Conservation (phyloP, 257 asterid genomes). For the Plantago major region DNA sequence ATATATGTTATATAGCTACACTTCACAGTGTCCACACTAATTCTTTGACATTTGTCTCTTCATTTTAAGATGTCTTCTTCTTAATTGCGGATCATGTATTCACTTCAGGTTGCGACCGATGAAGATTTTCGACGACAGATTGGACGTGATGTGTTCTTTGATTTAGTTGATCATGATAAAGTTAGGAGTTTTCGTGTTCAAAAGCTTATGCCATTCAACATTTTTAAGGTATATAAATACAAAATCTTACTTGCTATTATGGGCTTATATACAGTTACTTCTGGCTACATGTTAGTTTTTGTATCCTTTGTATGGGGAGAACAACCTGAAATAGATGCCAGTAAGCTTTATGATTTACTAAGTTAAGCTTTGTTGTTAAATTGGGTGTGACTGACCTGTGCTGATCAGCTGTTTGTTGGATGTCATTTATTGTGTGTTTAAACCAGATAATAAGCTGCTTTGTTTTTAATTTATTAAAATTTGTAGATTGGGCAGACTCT, state of each 20-base stretch:
- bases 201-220: slow-evolving; percentile 37
- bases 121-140: slow-evolving; percentile 46
- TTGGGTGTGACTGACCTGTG: no score
- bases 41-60: neutral
- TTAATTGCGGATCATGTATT: slow-evolving; percentile 12
- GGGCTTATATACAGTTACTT: neutral
- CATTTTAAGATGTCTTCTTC: slow-evolving; percentile 7
- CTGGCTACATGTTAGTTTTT: neutral
- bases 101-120: slow-evolving; percentile 49
- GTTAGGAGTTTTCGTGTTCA: slow-evolving; percentile 44
- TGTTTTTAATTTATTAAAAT: no score
- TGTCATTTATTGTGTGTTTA: no score
- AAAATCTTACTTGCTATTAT: neutral
- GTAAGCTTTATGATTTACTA: no score
- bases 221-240: slow-evolving; percentile 35
- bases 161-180: slow-evolving; percentile 52
- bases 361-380: no score
- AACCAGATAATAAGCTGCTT: no score
- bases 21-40: no score
- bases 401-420: no score
- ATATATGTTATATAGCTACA: no score
- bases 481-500: no score
- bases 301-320: no score
- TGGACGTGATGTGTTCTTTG: slow-evolving; percentile 42
- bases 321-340: no score